Base-by-base conservation (phyloP, 1,284 basidiomycete species). In the Takashimella koratensis region DNA sequence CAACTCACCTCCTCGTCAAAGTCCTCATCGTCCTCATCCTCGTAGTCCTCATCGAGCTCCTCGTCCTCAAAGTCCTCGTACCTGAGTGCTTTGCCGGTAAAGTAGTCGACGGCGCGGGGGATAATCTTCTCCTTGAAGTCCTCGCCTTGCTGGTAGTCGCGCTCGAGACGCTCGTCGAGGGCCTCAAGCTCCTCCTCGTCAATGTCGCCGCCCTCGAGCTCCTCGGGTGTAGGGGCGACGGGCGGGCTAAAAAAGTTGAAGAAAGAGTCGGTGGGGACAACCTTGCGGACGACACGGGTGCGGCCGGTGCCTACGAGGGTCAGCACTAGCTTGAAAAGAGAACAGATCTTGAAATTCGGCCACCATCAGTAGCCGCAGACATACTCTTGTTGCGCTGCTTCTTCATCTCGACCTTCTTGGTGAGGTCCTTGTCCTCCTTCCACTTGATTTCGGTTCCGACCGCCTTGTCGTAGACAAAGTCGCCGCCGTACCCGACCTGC, bases 101-200 rank as follows among this genome's bases (percentile, higher is more conserved):
- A 97, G 80, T 87, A 93, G 76, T 93, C 94, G 62, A 98, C 81
- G 20, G 94, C 94, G 62, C 89, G 89, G 48, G 95, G 93, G 62
- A 98, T 90, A 74, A 98, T 84, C 88, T 92, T 89, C 77, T 98
- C 95, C 80, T 98, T 98, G 70, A 98, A 80, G 77, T 98, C 95
- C 80, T 98, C 95, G 49, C 94, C 95, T 68, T 98, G 88, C 80
- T 97, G 94, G 77, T 97, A 98, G 79, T 98, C 95, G 62, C 94
- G 81, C 81, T 97, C 95, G 50, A 98, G 83, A 70, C 90, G 87
- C 75, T 88, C 87, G 75, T 97, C 93, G 53, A 98, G 82, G 59
- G 90, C 90, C 57, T 90, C 88, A 1, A 93, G 81, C 47, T 90
- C 89, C 0, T 90, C 89, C n/a, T 88, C 88, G 0, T 88, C 87